A percentile compares a stretch with the other conserved stretches of the same genome.
phyloP scores from a whole-genome alignment of 441 rosid genomes.

The Aleurites moluccanus region DNA sequence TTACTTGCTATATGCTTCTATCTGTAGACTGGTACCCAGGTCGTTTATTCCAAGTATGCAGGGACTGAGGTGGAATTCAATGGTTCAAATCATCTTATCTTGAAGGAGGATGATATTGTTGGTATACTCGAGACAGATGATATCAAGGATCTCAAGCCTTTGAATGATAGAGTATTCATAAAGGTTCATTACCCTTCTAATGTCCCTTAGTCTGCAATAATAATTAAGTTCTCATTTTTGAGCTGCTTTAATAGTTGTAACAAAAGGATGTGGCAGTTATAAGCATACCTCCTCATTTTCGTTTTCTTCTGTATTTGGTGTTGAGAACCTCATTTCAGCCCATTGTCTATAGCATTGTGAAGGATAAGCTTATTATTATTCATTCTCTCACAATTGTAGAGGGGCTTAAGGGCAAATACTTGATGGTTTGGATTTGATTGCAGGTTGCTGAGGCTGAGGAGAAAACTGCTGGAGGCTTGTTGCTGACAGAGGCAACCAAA shows the following conservation, averaged over 20 bases:
- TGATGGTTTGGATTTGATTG: slow-evolving; percentile 11
- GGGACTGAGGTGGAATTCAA: slow-evolving; percentile 88
- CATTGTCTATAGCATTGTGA: not conserved
- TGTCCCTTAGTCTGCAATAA: not conserved
- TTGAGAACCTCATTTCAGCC: not conserved
- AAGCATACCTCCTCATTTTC: not conserved
- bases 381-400: not conserved
- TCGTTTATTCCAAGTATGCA: slow-evolving; percentile 81
- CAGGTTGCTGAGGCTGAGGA: slow-evolving; percentile 90
- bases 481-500: slow-evolving; percentile 77
- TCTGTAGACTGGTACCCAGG: slow-evolving; percentile 70
- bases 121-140: slow-evolving; percentile 91
- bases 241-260: not conserved
- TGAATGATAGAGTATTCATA: slow-evolving; percentile 79
- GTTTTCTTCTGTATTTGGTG: not conserved
- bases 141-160: slow-evolving; percentile 87
- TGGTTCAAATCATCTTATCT: slow-evolving; percentile 72
- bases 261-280: not conserved
- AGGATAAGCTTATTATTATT: not conserved
- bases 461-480: slow-evolving; percentile 89
- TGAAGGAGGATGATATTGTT: slow-evolving; percentile 89
- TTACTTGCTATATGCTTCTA: slow-evolving; percentile 7
- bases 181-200: slow-evolving; percentile 42
- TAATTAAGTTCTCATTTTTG: not conserved
- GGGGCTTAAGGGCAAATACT: not conserved